phyloP scores from a whole-genome alignment of 768 basidiomycete species.

The Leccinum subtestaceum region DNA sequence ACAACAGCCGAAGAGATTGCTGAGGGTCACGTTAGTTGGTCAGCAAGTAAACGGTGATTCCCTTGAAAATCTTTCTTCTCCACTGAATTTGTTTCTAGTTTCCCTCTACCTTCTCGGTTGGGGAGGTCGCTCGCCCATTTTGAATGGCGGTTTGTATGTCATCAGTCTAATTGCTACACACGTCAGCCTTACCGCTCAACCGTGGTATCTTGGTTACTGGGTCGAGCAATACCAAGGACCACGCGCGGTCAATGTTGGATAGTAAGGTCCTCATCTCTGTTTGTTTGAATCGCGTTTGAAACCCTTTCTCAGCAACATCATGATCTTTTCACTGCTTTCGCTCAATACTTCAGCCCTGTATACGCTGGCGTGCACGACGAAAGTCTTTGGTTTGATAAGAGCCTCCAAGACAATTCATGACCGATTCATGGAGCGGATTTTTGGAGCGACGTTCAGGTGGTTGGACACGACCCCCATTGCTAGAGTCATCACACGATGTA shows the following conservation, averaged over 20 bases:
- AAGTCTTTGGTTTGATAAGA: slow-evolving; percentile 44
- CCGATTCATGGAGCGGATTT: slow-evolving; percentile 48
- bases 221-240: slow-evolving; percentile 29
- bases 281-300: not conserved
- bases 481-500: slow-evolving; percentile 32
- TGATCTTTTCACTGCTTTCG: slow-evolving; percentile 40
- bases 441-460: slow-evolving; percentile 63
- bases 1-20: slow-evolving; percentile 17
- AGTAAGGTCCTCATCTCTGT: slow-evolving; percentile 22
- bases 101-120: slow-evolving; percentile 17
- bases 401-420: slow-evolving; percentile 56
- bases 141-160: slow-evolving; percentile 31
- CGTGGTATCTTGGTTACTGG: slow-evolving; percentile 39
- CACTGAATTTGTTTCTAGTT: slow-evolving; percentile 1
- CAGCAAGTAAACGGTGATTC: slow-evolving; percentile 14
- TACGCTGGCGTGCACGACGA: slow-evolving; percentile 35
- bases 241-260: slow-evolving; percentile 30
- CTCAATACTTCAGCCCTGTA: slow-evolving; percentile 33
- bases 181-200: slow-evolving; percentile 24
- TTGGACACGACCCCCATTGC: slow-evolving; percentile 39
- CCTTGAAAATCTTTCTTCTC: not conserved
- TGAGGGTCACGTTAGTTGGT: slow-evolving; percentile 13
- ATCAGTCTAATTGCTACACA: slow-evolving; percentile 22
- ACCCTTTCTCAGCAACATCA: slow-evolving; percentile 43
- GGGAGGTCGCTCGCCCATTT: slow-evolving; percentile 22